Base-by-base conservation (phyloP, 164 flowering plant species). In the Protea cynaroides region DNA sequence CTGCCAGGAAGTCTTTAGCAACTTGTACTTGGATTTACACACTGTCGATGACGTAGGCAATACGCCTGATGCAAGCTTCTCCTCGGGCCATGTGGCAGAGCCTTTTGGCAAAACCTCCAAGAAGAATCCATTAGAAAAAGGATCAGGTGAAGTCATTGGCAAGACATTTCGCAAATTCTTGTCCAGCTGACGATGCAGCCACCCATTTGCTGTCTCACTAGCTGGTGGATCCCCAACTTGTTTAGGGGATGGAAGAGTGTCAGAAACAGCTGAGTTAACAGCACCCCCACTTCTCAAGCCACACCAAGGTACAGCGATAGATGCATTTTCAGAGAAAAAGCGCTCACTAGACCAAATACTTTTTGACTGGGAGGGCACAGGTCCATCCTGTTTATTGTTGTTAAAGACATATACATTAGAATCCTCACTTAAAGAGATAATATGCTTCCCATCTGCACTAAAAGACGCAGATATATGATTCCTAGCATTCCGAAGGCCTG, bases 11-110 rank as follows among this genome's bases (percentile, higher is more conserved):
- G 72, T 83, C 73, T 77, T 84, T 71, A 93, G 68, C 66, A 84
- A 71, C 80, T 82, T 86, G 76, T 66, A 79, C 57, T 82, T 81
- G 0, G 83, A 75, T 66, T 70, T 86, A 51, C 80, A 60, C 19
- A 74, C 65, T 25, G 81, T 9, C 25, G 86, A 74, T 12, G 82
- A 65, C 11, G 61, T 40, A 1, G 70, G 21, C 23, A 51, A 4
- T 36, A 75, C 56, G 49, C 73, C 64, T 25, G 79, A 65, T 29
- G 58, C 58, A 2, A 88, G 84, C 34, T 76, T 81, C 73, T 92
- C 96, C 67, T 85, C 96, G 0, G 97, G 97, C 96, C 94, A 89
- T 50, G 97, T 89, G 8, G 90, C 83, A 22, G 87, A 51, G 21
- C 84, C 84, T 71, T 63, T 87, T 10, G 65, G 78, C 61, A 82